phyloP scores from a whole-genome alignment of 176 grass and related monocot genomes.

The Calamus simplicifolius region DNA sequence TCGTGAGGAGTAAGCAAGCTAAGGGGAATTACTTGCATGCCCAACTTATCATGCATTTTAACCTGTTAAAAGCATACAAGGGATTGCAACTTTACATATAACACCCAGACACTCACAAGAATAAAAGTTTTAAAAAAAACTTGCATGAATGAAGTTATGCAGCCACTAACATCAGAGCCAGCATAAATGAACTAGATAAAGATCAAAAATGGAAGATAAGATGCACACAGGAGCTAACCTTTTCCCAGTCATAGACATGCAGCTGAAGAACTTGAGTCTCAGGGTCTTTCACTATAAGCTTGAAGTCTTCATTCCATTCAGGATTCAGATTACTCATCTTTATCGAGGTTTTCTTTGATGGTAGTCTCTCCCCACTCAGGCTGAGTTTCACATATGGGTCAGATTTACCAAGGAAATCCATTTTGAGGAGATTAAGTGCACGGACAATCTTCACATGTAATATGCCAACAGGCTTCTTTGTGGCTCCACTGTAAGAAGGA shows the following conservation, averaged over 20 bases:
- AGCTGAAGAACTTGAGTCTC: constrained; percentile 89
- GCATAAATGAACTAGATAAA: not conserved
- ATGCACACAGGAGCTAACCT: constrained; percentile 38
- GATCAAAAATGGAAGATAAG: constrained; percentile 5
- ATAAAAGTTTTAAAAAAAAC: too few species aligned
- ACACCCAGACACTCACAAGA: too few species aligned
- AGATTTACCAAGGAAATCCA: constrained; percentile 95
- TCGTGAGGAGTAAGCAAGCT: constrained; percentile 50
- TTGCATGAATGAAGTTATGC: too few species aligned
- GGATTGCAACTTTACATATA: too few species aligned
- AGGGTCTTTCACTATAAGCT: constrained; percentile 89
- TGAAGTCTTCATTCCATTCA: constrained; percentile 98
- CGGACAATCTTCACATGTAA: constrained; percentile 76
- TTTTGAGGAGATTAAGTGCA: constrained; percentile 83
- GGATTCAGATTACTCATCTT: constrained; percentile 90
- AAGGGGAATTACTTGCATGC: constrained; percentile 82
- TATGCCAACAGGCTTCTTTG: constrained; percentile 82
- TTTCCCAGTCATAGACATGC: constrained; percentile 95
- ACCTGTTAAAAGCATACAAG: constrained; percentile 26
- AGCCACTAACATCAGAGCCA: too few species aligned
- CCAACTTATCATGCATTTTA: constrained; percentile 90
- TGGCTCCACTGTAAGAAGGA: constrained; percentile 54
- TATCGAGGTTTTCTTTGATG: constrained; percentile 78
- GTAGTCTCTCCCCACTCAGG: constrained; percentile 69
- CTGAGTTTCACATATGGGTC: constrained; percentile 96